Conservation (phyloP, 768 basidiomycete species). For the Calocybe indica region DNA sequence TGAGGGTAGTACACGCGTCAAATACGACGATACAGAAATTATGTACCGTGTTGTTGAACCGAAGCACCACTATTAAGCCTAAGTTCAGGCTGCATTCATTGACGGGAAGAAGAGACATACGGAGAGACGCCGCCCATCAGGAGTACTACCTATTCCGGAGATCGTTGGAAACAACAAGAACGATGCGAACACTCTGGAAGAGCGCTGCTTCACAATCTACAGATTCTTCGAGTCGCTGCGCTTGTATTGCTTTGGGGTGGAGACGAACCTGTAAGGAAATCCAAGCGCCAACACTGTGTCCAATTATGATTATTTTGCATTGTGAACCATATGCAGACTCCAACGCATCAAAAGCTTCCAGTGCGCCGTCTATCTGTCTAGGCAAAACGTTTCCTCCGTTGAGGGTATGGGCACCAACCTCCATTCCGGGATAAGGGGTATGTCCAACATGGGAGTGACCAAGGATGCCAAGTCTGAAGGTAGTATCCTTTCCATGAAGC, state of each 20-base stretch:
- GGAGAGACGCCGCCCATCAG: conserved; percentile 54
- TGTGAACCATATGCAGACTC: conserved; percentile 20
- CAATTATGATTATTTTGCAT: conserved; percentile 41
- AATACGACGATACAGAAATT: conserved; percentile 37
- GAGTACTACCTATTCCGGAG: conserved; percentile 53
- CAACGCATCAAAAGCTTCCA: conserved; percentile 48
- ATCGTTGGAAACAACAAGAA: conserved; percentile 73
- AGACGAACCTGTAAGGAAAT: conserved; percentile 48
- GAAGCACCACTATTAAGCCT: conserved; percentile 39
- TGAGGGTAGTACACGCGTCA: conserved; percentile 34
- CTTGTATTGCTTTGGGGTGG: neutral
- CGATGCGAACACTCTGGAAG: conserved; percentile 28
- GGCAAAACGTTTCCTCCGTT: conserved; percentile 28
- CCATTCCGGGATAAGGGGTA: conserved; percentile 32
- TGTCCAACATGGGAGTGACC: conserved; percentile 64
- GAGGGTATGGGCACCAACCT: conserved; percentile 8
- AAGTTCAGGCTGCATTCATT: neutral
- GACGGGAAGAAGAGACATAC: conserved; percentile 30
- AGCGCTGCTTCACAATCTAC: conserved; percentile 47
- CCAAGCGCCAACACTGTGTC: conserved; percentile 76
- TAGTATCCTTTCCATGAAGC: conserved; percentile 32
- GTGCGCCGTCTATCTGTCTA: conserved; percentile 47
- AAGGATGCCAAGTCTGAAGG: conserved; percentile 42
- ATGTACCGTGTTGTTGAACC: conserved; percentile 35
- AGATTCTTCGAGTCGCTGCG: neutral